A percentile compares a stretch with the other conserved stretches of the same genome.
These are phyloP conservation scores for Schizosaccharomyces lindneri DNA, from an alignment of 805 yeast species.

Conservation along the genomic window DNA sequence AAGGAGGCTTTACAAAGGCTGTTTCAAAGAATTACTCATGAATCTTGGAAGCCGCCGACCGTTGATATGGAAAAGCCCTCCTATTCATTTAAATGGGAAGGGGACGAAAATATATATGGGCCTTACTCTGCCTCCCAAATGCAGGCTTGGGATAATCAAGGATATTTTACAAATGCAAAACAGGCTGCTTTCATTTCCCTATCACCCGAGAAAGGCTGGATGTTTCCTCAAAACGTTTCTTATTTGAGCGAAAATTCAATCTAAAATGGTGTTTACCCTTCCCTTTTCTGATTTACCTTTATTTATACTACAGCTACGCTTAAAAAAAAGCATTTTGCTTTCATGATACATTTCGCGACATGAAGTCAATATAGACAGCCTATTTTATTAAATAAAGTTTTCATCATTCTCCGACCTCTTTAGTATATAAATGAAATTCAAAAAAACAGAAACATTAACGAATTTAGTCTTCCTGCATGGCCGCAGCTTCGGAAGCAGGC, in stretches of 20 bases:
- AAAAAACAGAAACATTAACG: neutral
- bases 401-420: no score
- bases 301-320: no score
- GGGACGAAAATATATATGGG: neutral
- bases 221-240: neutral
- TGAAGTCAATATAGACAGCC: no score
- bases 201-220: neutral
- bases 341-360: no score
- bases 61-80: neutral
- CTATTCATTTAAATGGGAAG: neutral
- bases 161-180: neutral
- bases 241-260: neutral
- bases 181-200: neutral
- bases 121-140: neutral
- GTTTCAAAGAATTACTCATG: neutral
- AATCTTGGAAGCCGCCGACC: neutral
- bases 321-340: no score
- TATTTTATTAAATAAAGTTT: no score
- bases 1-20: neutral
- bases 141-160: constrained; percentile 1
- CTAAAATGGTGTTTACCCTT: no score
- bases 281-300: no score
- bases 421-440: neutral
- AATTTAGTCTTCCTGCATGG: neutral
- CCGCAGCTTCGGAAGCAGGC: constrained; percentile 15